phyloP scores from a whole-genome alignment of 2,329 filamentous ascomycete species.

The Paraphaeosphaeria sporulosa region DNA sequence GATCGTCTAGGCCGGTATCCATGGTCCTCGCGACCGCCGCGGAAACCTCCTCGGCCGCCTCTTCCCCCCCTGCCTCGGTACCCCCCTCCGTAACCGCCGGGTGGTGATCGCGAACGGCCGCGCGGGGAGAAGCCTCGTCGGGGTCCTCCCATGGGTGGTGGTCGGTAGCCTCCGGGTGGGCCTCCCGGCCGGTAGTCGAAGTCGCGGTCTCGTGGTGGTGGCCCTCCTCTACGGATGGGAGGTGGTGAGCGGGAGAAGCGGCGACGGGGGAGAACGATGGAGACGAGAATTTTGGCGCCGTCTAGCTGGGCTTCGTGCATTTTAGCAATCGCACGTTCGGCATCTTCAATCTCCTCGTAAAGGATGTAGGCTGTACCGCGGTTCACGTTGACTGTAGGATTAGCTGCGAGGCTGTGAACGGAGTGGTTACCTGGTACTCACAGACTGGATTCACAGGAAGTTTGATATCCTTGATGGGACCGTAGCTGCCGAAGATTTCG shows the following conservation, averaged over 20 bases:
- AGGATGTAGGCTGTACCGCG: constrained; percentile 93
- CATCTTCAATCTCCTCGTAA: constrained; percentile 77
- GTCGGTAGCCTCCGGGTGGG: constrained; percentile 45
- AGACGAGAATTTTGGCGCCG: constrained; percentile 82
- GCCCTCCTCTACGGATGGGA: constrained; percentile 68
- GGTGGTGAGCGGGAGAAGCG: constrained; percentile 85
- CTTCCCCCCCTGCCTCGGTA: constrained; percentile 43
- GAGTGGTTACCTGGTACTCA: constrained; percentile 54
- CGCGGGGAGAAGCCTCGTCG: constrained; percentile 44
- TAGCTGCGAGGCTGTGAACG: constrained; percentile 7
- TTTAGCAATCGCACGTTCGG: constrained; percentile 87
- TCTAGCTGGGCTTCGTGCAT: constrained; percentile 99
- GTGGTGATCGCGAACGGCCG: constrained; percentile 57
- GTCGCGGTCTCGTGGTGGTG: constrained; percentile 33
- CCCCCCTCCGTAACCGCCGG: constrained; percentile 38
- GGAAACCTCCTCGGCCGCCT: constrained; percentile 41
- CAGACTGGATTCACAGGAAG: constrained; percentile 88
- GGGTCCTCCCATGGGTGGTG: constrained; percentile 45
- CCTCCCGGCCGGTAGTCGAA: constrained; percentile 47
- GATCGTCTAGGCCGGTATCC: constrained; percentile 36
- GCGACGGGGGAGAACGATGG: constrained; percentile 83
- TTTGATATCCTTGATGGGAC: constrained; percentile 84
- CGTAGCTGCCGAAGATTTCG: constrained; percentile 92
- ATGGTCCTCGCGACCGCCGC: constrained; percentile 46
- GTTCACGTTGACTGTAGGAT: constrained; percentile 76